A percentile compares a stretch with the other conserved stretches of the same genome.
phyloP scores from a whole-genome alignment of 2,329 filamentous ascomycete species.

The Neobulgaria alba region DNA sequence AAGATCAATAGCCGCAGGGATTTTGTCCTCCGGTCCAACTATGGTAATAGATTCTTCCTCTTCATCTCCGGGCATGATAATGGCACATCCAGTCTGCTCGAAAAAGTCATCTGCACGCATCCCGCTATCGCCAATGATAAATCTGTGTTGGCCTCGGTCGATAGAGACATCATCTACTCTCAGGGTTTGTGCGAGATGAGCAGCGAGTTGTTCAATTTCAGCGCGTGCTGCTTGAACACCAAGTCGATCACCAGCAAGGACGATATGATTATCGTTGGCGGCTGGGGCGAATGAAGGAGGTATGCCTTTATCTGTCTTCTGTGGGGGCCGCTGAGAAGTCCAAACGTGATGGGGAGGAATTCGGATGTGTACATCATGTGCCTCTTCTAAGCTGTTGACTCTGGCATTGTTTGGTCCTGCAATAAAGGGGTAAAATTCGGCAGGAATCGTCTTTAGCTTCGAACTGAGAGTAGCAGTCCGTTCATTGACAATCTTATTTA shows the following conservation, averaged over 20 bases:
- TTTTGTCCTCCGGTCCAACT: slow-evolving; percentile 66
- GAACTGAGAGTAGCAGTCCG: slow-evolving; percentile 74
- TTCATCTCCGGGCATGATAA: slow-evolving; percentile 68
- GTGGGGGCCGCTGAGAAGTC: slow-evolving; percentile 57
- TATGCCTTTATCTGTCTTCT: slow-evolving; percentile 52
- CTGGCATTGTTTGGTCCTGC: slow-evolving; percentile 66
- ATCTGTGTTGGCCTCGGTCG: slow-evolving; percentile 82
- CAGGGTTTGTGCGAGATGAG: slow-evolving; percentile 67
- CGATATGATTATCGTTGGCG: slow-evolving; percentile 66
- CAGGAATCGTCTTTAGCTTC: slow-evolving; percentile 74
- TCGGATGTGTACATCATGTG: slow-evolving; percentile 69
- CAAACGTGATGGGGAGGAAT: slow-evolving; percentile 77
- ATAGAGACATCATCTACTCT: slow-evolving; percentile 73
- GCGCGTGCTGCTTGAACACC: slow-evolving; percentile 73
- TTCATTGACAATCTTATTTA: slow-evolving; percentile 81
- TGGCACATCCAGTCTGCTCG: slow-evolving; percentile 79
- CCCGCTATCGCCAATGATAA: slow-evolving; percentile 81
- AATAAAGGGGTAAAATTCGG: slow-evolving; percentile 94
- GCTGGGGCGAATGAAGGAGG: slow-evolving; percentile 63
- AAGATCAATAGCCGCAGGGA: slow-evolving; percentile 68
- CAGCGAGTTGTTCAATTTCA: slow-evolving; percentile 70
- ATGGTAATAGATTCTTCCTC: slow-evolving; percentile 77
- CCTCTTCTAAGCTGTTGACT: slow-evolving; percentile 59
- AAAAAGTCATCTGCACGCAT: slow-evolving; percentile 80
- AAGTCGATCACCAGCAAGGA: slow-evolving; percentile 74